Evolutionary conservation across 768 basidiomycete genomes (phyloP).

Genomic region (Rickenella mellea): DNA sequence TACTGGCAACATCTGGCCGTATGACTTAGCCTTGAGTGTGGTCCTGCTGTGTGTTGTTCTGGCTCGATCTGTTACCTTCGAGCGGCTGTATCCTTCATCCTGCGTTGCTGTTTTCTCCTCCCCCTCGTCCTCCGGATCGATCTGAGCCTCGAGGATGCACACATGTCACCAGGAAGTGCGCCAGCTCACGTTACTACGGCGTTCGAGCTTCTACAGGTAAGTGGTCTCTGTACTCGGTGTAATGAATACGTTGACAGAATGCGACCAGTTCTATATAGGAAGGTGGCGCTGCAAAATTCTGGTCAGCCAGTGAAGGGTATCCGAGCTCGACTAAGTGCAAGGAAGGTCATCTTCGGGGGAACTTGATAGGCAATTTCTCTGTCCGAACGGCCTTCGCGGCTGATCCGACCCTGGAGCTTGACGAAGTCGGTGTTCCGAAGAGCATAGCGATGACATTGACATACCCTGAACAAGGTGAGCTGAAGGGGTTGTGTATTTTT

Average conservation of each 20-base stretch:
- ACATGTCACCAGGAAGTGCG: no score
- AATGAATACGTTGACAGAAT: slow-evolving; percentile 2
- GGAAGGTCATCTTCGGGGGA: slow-evolving; percentile 94
- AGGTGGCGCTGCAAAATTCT: slow-evolving; percentile 94
- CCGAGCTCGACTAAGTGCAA: slow-evolving; percentile 94
- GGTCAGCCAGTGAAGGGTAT: slow-evolving; percentile 98
- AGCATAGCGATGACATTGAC: slow-evolving; percentile 98
- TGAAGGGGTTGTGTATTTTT: not conserved
- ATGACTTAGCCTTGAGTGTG: no score
- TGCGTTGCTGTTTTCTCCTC: no score
- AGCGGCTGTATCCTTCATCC: no score
- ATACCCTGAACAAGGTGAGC: slow-evolving; percentile 87
- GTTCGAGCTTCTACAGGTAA: slow-evolving; percentile 89
- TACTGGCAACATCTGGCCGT: no score
- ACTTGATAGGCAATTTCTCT: slow-evolving; percentile 99
- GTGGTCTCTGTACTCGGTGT: slow-evolving; percentile 11
- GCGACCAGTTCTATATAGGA: slow-evolving; percentile 83
- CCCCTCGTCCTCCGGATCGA: no score
- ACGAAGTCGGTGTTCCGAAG: slow-evolving; percentile 93
- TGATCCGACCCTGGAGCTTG: slow-evolving; percentile 92
- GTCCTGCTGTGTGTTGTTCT: no score
- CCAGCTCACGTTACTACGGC: slow-evolving; percentile 93
- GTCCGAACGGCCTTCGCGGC: slow-evolving; percentile 99
- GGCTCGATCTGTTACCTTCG: no score
- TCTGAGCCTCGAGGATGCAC: no score